These are phyloP conservation scores for Diaporthe nobilis DNA, from an alignment of 2,329 filamentous ascomycete genomes.

Conservation along the genomic window DNA sequence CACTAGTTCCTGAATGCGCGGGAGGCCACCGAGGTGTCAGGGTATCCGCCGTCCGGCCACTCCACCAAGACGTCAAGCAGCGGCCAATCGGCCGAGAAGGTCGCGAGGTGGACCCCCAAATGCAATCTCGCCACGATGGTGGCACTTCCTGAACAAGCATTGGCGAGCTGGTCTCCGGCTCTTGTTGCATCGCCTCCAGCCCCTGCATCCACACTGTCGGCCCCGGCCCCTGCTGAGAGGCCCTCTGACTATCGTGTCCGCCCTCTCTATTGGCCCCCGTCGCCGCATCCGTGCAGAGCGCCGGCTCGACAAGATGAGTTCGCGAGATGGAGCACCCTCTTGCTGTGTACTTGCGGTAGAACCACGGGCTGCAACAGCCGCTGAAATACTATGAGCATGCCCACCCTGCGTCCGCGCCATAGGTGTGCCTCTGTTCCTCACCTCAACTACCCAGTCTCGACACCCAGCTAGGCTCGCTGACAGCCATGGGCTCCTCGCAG, in stretches of 20 bases:
- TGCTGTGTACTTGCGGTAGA: not conserved
- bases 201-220: conserved; percentile 5
- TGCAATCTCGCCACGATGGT: conserved; percentile 24
- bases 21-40: too few relatives aligned
- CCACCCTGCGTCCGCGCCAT: not conserved
- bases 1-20: not conserved
- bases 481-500: conserved; percentile 38
- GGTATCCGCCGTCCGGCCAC: not conserved
- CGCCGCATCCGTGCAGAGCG: conserved; percentile 14
- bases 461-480: not conserved
- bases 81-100: conserved; percentile 25
- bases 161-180: conserved; percentile 15
- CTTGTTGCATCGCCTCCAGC: conserved; percentile 19
- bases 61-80: conserved; percentile 12
- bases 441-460: not conserved
- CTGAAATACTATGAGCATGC: conserved; percentile 13
- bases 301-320: not conserved
- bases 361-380: not conserved
- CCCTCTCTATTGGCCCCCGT: conserved; percentile 8
- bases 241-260: conserved; percentile 1
- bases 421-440: not conserved
- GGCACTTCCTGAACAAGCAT: conserved; percentile 8
- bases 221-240: not conserved
- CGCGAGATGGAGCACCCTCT: not conserved
- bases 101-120: conserved; percentile 9